phyloP scores from a whole-genome alignment of 331 rosid genomes.

The Pyracantha coccinea region DNA sequence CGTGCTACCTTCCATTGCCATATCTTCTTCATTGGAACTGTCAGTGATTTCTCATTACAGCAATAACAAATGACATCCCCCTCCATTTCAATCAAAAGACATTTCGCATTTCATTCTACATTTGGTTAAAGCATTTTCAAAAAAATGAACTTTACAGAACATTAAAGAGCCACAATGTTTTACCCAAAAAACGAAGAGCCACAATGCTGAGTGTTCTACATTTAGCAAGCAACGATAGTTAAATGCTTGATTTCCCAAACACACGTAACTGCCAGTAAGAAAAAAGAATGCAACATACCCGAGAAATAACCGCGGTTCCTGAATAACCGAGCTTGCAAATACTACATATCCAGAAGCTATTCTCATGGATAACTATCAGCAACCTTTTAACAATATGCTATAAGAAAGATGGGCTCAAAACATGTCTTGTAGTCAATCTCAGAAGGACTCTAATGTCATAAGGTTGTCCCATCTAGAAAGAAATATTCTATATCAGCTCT shows the following conservation, averaged over 20 bases:
- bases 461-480: background rate
- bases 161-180: too few species aligned
- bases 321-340: constrained; percentile 87
- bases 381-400: constrained; percentile 22
- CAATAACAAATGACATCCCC: too few species aligned
- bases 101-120: too few species aligned
- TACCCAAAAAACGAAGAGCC: too few species aligned
- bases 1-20: too few species aligned
- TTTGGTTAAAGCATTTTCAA: too few species aligned
- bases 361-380: constrained; percentile 65
- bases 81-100: too few species aligned
- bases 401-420: background rate
- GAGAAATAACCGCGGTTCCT: constrained; percentile 82
- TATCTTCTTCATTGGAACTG: too few species aligned
- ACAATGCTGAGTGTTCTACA: background rate
- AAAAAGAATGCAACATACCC: constrained; percentile 37
- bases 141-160: too few species aligned
- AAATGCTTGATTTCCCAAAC: background rate
- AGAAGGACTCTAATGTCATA: too few species aligned
- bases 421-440: too few species aligned
- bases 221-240: background rate
- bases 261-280: background rate
- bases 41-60: too few species aligned
- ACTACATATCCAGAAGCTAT: constrained; percentile 90
- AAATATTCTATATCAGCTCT: background rate